Evolutionary conservation across 2,329 filamentous ascomycete species (phyloP), one percentile per base, ranked within the genome.

Genomic region (Cladophialophora immunda): DNA sequence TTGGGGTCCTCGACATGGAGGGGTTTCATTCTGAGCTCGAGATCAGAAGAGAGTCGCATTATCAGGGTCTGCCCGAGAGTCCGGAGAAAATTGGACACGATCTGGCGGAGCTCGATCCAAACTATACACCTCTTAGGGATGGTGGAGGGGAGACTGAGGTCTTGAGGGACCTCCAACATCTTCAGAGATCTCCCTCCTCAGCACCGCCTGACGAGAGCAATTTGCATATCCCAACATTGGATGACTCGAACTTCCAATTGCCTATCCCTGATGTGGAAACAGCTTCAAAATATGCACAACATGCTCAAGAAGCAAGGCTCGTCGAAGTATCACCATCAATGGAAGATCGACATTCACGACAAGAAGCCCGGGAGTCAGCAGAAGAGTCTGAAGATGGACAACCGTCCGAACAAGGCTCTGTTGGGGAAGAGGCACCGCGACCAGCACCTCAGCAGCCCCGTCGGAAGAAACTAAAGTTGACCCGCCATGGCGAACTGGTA

Each of bases 401-500:
- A 7, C 17, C 27, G 19, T 17, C 27, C 15, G 22, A 34, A 19
- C 25, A 55, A 19, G 19, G 9, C 19, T 27, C 22, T 25, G 19
- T 27, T 11, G 9, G 9, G 1, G 45, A 50, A 50, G 45, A 50
- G 22, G 22, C 2, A 3, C 45, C 22, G 2, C 19, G 22, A 27
- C 45, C 53, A 34, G 55, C 69, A 58, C 38, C 60, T 36, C 57
- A 62, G 50, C 38, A 74, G 70, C 13, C 57, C 62, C 30, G 69
- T 71, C 63, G 72, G 27, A 73, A 75, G 52, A 73, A 74, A 50
- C 70, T 73, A 70, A 83, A 85, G 68, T 72, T 87, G 17, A 96
- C 93, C 0, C 86, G 86, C 57, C 84, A 93, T 74, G 92, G 92
- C 29, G 88, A 91, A 58, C 86, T 90, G 68, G 93, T 94, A 71